Percentiles rank a stretch among this genome's conserved stretches.
These are phyloP conservation scores for Alternaria burnsii DNA, from an alignment of 2,329 filamentous ascomycete genomes.

Conservation along the genomic window DNA sequence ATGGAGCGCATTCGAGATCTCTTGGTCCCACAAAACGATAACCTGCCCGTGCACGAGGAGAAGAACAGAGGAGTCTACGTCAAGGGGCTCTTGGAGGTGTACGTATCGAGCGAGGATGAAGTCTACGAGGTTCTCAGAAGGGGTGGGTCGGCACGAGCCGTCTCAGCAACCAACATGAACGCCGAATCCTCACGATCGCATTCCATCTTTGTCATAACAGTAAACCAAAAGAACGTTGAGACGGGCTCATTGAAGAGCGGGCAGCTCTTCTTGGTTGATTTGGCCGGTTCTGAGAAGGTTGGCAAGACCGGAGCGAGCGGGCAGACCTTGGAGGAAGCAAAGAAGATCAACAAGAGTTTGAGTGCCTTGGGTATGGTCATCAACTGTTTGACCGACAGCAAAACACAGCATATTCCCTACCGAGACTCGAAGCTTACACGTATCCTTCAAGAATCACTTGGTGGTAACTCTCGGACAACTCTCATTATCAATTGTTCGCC, in stretches of 20 bases:
- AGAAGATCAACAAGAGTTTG: constrained; percentile 99
- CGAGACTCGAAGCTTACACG: constrained; percentile 97
- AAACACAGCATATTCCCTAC: constrained; percentile 95
- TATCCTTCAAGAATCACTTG: constrained; percentile 95
- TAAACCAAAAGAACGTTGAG: constrained; percentile 97
- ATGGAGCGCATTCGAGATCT: constrained; percentile 98
- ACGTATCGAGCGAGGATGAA: constrained; percentile 93
- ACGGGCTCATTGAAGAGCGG: constrained; percentile 96
- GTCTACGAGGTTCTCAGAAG: constrained; percentile 97
- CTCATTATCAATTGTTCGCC: constrained; percentile 99
- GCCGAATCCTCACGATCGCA: constrained; percentile 97
- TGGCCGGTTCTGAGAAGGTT: constrained; percentile 98
- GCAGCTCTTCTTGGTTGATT: constrained; percentile 95
- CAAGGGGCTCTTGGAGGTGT: constrained; percentile 92
- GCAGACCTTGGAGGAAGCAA: constrained; percentile 96
- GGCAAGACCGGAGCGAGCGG: constrained; percentile 98
- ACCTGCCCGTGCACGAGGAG: constrained; percentile 96
- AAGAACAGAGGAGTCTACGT: constrained; percentile 96
- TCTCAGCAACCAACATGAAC: constrained; percentile 98
- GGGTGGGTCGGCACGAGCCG: constrained; percentile 87
- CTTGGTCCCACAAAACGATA: constrained; percentile 91
- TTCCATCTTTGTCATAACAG: constrained; percentile 96
- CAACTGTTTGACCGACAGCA: constrained; percentile 94
- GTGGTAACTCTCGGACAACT: constrained; percentile 97
- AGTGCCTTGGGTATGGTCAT: constrained; percentile 99